Evolutionary conservation across 2,329 filamentous ascomycete species (phyloP), one percentile per base, ranked within the genome.

Genomic region (Mycosphaerelloides madeirae): DNA sequence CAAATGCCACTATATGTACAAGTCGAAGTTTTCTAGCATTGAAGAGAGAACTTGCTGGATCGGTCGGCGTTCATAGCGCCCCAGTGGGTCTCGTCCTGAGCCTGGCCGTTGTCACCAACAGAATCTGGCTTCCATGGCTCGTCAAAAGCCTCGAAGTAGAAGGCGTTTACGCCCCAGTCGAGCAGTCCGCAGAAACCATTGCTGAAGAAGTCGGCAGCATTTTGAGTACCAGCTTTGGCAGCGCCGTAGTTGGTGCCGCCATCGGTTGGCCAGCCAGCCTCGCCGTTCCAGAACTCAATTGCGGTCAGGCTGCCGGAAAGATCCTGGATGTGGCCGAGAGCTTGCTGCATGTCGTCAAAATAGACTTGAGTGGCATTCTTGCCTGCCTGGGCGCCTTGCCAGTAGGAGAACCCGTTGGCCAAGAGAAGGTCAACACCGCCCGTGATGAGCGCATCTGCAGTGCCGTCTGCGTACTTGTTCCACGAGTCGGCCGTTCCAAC

Each of bases 71-170:
- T 79, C 75, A 81, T 84, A 32, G 80, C 78, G 57, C 83, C 83
- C 83, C 83, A 86, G 57, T 83, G 75, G 29, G 75, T 81, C 75
- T 42, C 43, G 32, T 35, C 36, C 29, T 73, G 76, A 9, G 69
- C 65, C 53, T 75, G 65, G 52, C 83, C 83, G 58, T 81, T 79
- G 61, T 83, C 75, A 57, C 83, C 83, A 49, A 75, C 66, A 53
- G 74, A 77, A 34, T 72, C 64, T 42, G 82, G 80, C 77, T 86
- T 86, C 79, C 80, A 84, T 47, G 62, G 61, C 44, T 87, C 83
- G 56, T 85, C 83, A 56, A 84, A 85, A 33, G 82, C 82, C 72
- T 86, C 83, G 55, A 87, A 87, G 68, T 78, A 83, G 69, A 86
- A 86, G 43, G 81, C 77, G 57, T 85, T 84, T 52, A 80, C 73